These are phyloP conservation scores for Penicillium antarcticum DNA, from an alignment of 495 filamentous ascomycete species.

Conservation along the genomic window DNA sequence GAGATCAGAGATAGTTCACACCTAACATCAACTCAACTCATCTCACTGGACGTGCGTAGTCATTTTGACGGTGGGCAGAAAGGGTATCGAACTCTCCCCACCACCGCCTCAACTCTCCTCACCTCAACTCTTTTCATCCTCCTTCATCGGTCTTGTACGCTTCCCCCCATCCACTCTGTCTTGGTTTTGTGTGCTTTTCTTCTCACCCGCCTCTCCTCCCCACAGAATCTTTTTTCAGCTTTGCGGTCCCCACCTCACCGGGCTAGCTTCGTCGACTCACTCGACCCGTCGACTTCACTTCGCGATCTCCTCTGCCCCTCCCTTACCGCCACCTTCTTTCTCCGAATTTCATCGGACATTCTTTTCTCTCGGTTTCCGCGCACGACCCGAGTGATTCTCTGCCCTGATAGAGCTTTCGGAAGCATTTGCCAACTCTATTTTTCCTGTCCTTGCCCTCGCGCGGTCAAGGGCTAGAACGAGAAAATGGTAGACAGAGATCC, in stretches of 20 bases:
- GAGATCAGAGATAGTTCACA: too few species aligned
- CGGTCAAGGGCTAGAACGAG: conserved; percentile 45
- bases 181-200: background rate
- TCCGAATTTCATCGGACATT: conserved; percentile 14
- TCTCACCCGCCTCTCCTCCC: background rate
- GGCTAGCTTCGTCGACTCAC: conserved; percentile 7
- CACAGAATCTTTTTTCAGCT: conserved; percentile 13
- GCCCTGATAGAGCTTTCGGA: conserved; percentile 20
- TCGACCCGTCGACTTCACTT: conserved; percentile 7
- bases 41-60: too few species aligned
- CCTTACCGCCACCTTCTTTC: conserved; percentile 14
- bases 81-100: conserved; percentile 17
- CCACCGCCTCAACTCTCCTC: conserved; percentile 18
- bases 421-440: conserved; percentile 9
- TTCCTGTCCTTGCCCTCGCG: conserved; percentile 9
- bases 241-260: conserved; percentile 11
- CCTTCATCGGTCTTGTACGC: conserved; percentile 3
- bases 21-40: too few species aligned
- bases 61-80: too few species aligned
- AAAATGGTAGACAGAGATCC: conserved; percentile 96
- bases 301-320: conserved; percentile 7
- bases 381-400: conserved; percentile 6
- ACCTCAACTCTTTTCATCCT: conserved; percentile 9
- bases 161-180: background rate
- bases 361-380: conserved; percentile 11